phyloP scores from a whole-genome alignment of 345 rosid species.

The Pugionium cornutum region DNA sequence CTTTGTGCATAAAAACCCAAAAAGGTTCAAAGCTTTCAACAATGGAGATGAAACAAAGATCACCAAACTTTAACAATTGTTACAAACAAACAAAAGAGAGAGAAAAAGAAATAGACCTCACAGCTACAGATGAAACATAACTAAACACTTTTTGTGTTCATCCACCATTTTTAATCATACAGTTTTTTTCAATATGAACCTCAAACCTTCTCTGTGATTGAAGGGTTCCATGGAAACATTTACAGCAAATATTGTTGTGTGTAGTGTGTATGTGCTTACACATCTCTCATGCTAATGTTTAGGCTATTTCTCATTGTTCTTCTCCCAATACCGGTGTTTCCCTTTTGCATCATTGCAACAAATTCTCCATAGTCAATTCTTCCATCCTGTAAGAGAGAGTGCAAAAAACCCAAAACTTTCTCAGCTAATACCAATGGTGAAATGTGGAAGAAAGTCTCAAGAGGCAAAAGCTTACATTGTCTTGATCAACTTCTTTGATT shows the following conservation, averaged over 20 bases:
- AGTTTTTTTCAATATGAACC: slow-evolving; percentile 24
- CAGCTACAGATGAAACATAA: slow-evolving; percentile 30
- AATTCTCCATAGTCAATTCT: slow-evolving; percentile 93
- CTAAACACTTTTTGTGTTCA: slow-evolving; percentile 20
- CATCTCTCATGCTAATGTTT: slow-evolving; percentile 94
- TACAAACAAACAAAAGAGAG: slow-evolving; percentile 32
- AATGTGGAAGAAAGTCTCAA: background rate
- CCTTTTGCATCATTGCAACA: slow-evolving; percentile 99
- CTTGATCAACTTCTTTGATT: slow-evolving; percentile 96
- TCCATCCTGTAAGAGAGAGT: slow-evolving; percentile 62
- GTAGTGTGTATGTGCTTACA: slow-evolving; percentile 13
- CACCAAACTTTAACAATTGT: slow-evolving; percentile 25
- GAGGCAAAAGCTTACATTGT: slow-evolving; percentile 60
- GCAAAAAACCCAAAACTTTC: background rate
- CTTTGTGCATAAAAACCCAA: slow-evolving; percentile 4
- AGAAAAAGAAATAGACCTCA: slow-evolving; percentile 7
- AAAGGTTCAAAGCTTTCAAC: slow-evolving; percentile 22
- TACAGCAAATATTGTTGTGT: background rate
- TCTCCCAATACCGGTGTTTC: slow-evolving; percentile 92
- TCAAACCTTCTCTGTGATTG: slow-evolving; percentile 23
- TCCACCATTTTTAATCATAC: slow-evolving; percentile 21
- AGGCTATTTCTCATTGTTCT: slow-evolving; percentile 95
- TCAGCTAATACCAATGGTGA: slow-evolving; percentile 1
- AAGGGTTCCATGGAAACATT: slow-evolving; percentile 21
- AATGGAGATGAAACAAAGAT: slow-evolving; percentile 32